Base-by-base conservation (phyloP, 2,329 filamentous ascomycete genomes). In the Thelonectria olida region DNA sequence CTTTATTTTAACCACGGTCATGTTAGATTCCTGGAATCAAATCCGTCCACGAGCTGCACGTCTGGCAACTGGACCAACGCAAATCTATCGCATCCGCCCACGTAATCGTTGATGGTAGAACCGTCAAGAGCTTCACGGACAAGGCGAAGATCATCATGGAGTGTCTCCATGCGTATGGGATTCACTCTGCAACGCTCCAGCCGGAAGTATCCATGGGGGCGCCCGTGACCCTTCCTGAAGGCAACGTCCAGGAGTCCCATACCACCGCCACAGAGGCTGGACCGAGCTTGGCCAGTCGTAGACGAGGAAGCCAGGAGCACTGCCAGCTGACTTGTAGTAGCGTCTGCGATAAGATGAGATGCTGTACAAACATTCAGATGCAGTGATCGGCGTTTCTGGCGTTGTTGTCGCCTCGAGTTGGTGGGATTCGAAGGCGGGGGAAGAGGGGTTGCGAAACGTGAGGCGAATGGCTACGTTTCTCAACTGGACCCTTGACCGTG, bases 131-230 rank as follows among this genome's bases (percentile, higher is more conserved):
- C 50, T 92, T 92, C 72, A 83, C 86, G 76, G 79, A 81, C 51
- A 84, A 85, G 61, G 87, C 88, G 2, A 85, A 83, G 67, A 85
- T 84, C 2, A 85, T 92, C 54, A 84, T 84, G 60, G 85, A 92
- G 72, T 92, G 90, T 72, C 82, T 93, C 38, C 89, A 91, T 69
- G 88, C 85, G 2, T 92, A 92, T 69, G 91, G 90, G 5, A 88
- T 93, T 62, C 89, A 93, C 73, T 90, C 88, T 12, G 83, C 81
- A 4, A 92, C 91, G 1, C 72, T 94, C 28, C 90, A 93, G 75
- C 90, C 90, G 0, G 90, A 92, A 72, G 72, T 68, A 5, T 60
- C 58, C 23, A 61, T 50, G 53, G 52, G 31, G 2, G 54, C 36
- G 47, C 61, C 65, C 31, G 45, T 66, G 49, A 60, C 52, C 56